Base-by-base conservation (phyloP, 1,139 yeast species). In the Waltiozyma solani region DNA sequence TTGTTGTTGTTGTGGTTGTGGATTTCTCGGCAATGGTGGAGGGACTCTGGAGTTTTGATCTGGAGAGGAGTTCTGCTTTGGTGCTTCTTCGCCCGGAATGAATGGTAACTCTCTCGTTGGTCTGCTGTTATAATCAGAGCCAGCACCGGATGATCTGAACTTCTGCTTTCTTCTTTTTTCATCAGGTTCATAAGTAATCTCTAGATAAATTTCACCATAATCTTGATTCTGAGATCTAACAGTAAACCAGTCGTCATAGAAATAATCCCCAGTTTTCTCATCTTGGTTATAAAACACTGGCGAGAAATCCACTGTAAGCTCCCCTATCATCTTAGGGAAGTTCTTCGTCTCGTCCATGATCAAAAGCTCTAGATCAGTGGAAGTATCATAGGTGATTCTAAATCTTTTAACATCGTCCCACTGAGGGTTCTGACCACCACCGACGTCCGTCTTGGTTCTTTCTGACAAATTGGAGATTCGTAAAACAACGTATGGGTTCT, bases 391-490 rank as follows among this genome's bases (percentile, higher is more conserved):
- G 2, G 77, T 67, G 30, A 82, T 57, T 31, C 69, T 66, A 59
- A 81, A 84, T 46, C 93, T 63, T 34, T 78, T 66, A 53, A 83
- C 94, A 44, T 76, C 77, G 43, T 84, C 82, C 93, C 95, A 86
- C 37, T 67, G 72, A 0, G 96, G 96, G 1, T 83, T 79, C 55
- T 86, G 96, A 3, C 96, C 96, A 1, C 94, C 95, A 45, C 95
- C 63, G 42, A 74, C 67, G 45, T 79, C 80, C 0, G 84, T 66
- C 19, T 72, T 73, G 0, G 95, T 83, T 50, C 79, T 71, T 49
- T 79, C 75, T n/a, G 89, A 87, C 25, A 71, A 70, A 34, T 81
- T 79, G 19, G 86, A 89, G 5, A 86, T 66, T 39, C 95, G 64
- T 6, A 82, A 68, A 2, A 86, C 74, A 38, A 84, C 84, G 56